These are phyloP conservation scores for Kodamaea alishanica DNA, from an alignment of 1,139 yeast genomes.

Conservation along the genomic window DNA sequence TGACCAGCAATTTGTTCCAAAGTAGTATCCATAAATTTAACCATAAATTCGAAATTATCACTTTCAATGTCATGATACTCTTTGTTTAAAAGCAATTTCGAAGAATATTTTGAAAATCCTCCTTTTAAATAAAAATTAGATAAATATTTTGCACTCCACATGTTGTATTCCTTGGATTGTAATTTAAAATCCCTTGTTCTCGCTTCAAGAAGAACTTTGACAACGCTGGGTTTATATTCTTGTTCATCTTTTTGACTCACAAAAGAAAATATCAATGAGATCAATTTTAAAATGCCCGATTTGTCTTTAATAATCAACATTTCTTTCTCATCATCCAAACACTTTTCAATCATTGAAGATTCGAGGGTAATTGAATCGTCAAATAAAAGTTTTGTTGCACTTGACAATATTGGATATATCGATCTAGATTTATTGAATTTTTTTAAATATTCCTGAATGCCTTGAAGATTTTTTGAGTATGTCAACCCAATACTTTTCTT, in stretches of 20 bases:
- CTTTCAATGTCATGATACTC: conserved; percentile 10
- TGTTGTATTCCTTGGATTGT: conserved; percentile 20
- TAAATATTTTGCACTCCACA: conserved; percentile 44
- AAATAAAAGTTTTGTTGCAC: conserved; percentile 13
- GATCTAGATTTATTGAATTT: conserved; percentile 5
- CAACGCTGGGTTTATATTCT: conserved; percentile 15
- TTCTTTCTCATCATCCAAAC: conserved; percentile 17
- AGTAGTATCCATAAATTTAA: conserved; percentile 15
- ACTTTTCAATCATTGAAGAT: conserved; percentile 16
- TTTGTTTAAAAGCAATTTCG: conserved; percentile 8
- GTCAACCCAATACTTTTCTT: not conserved
- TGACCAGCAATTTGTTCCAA: conserved; percentile 12
- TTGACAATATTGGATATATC: conserved; percentile 12
- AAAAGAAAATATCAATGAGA: conserved; percentile 19
- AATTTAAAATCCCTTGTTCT: conserved; percentile 4
- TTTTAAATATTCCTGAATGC: conserved; percentile 10
- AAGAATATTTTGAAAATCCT: conserved; percentile 10
- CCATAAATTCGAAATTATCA: conserved; percentile 9
- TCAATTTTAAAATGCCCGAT: conserved; percentile 11
- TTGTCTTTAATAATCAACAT: conserved; percentile 5
- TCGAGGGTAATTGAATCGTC: conserved; percentile 3
- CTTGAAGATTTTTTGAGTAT: conserved; percentile 2
- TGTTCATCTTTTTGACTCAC: conserved; percentile 3
- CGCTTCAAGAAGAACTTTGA: conserved; percentile 18
- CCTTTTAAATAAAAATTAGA: conserved; percentile 36